These are phyloP conservation scores for Kalmanozyma brasiliensis DNA, from an alignment of 1,284 basidiomycete genomes.

Conservation along the genomic window DNA sequence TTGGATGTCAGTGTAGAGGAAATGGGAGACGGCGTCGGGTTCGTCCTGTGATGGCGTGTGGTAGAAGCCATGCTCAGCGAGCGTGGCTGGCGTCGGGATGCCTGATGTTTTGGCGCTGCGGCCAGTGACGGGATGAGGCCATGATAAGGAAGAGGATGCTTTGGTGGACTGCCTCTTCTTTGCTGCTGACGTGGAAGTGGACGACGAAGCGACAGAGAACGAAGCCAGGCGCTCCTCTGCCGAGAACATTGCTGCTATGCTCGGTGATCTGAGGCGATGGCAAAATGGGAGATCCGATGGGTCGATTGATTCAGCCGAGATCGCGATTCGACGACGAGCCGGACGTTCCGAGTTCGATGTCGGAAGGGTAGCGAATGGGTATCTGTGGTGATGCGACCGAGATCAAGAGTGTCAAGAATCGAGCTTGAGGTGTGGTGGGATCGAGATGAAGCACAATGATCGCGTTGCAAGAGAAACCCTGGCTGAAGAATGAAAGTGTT, in stretches of 20 bases:
- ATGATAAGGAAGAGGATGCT: constrained; percentile 16
- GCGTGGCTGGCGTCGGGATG: constrained; percentile 53
- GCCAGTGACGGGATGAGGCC: constrained; percentile 44
- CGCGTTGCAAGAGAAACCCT: not conserved
- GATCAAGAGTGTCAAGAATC: not conserved
- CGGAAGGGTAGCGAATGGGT: not conserved
- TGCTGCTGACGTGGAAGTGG: constrained; percentile 27
- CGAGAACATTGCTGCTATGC: constrained; percentile 27
- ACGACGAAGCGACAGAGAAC: constrained; percentile 36
- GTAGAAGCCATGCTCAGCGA: constrained; percentile 63
- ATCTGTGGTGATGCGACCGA: not conserved
- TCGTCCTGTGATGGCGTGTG: constrained; percentile 46
- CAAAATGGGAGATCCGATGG: not conserved
- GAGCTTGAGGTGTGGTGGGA: not conserved
- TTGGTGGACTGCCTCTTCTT: constrained; percentile 41
- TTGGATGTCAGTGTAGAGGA: constrained; percentile 53
- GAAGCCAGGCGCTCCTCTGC: constrained; percentile 47
- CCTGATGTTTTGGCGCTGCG: constrained; percentile 30
- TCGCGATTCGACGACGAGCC: too few species aligned
- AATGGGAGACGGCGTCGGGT: constrained; percentile 54
- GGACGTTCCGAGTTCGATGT: not conserved
- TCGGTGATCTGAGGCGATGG: not conserved
- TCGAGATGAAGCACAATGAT: not conserved
- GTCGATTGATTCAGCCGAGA: constrained; percentile 1
- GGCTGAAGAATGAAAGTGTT: too few species aligned